Evolutionary conservation across 1,139 yeast species (phyloP).

Genomic region (Zygotorulaspora mrakii): DNA sequence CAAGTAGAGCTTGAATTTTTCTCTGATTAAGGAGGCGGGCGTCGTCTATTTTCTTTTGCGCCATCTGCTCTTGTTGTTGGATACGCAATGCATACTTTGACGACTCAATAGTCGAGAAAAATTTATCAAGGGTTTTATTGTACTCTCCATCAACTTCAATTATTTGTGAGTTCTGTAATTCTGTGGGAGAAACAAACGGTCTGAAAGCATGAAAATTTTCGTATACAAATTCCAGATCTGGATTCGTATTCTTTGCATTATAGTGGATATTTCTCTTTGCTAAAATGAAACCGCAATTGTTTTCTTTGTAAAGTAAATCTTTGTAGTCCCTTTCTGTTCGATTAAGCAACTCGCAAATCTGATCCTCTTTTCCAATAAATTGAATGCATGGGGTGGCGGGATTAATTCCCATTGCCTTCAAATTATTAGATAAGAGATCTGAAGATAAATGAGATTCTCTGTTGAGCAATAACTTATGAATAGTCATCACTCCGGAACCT

Average conservation of each 20-base stretch:
- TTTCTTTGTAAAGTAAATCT: slow-evolving; percentile 30
- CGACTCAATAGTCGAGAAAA: slow-evolving; percentile 81
- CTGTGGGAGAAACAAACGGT: slow-evolving; percentile 48
- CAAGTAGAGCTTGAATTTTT: slow-evolving; percentile 64
- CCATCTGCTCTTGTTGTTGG: slow-evolving; percentile 72
- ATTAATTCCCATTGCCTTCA: slow-evolving; percentile 47
- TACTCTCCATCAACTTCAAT: slow-evolving; percentile 52
- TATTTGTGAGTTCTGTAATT: slow-evolving; percentile 36
- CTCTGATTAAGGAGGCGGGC: slow-evolving; percentile 72
- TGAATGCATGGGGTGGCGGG: slow-evolving; percentile 44
- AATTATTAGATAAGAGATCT: slow-evolving; percentile 62
- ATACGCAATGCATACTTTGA: slow-evolving; percentile 68
- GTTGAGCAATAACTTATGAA: slow-evolving; percentile 67
- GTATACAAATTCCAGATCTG: slow-evolving; percentile 50
- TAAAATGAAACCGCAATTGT: slow-evolving; percentile 56
- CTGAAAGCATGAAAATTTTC: slow-evolving; percentile 86
- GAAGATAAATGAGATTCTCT: slow-evolving; percentile 74
- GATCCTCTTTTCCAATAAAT: slow-evolving; percentile 27
- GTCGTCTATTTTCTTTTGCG: slow-evolving; percentile 66
- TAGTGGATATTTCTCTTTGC: slow-evolving; percentile 56
- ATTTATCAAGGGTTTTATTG: slow-evolving; percentile 75
- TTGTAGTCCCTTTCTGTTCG: slow-evolving; percentile 45
- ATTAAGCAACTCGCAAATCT: slow-evolving; percentile 46
- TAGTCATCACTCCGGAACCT: slow-evolving; percentile 45
- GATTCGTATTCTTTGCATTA: slow-evolving; percentile 38